phyloP scores from a whole-genome alignment of 257 asterid genomes.

The Solanum megistacrolobum region DNA sequence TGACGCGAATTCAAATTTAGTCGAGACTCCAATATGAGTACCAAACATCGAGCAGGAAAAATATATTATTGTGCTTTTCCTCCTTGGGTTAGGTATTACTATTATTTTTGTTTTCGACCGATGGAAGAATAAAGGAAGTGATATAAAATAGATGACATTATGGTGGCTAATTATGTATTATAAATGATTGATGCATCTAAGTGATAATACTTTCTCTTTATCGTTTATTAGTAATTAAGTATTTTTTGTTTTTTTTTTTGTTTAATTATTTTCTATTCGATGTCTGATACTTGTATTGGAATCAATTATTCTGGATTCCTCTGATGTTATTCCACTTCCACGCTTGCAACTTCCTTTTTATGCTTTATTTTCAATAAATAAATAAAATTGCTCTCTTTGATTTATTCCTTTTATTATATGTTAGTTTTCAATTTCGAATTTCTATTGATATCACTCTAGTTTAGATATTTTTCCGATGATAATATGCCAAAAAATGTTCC shows the following conservation, averaged over 20 bases:
- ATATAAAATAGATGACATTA: background rate
- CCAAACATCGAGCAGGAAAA: too few relatives aligned
- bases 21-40: too few relatives aligned
- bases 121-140: background rate
- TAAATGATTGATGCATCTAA: background rate
- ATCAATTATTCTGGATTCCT: background rate
- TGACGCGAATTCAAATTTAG: too few relatives aligned
- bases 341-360: background rate
- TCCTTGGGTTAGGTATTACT: background rate
- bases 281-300: too few relatives aligned
- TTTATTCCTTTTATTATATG: background rate
- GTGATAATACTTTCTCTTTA: background rate
- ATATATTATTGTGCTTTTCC: background rate
- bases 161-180: background rate
- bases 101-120: background rate
- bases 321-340: background rate
- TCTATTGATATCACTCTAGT: background rate
- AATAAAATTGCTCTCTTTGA: too few relatives aligned
- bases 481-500: background rate
- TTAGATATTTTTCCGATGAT: background rate
- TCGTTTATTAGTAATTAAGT: too few relatives aligned
- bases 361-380: background rate
- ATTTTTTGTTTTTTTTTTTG: too few relatives aligned
- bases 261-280: too few relatives aligned
- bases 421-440: background rate